phyloP scores from a whole-genome alignment of 1,284 basidiomycete genomes.

The Ganoderma resinaceum region DNA sequence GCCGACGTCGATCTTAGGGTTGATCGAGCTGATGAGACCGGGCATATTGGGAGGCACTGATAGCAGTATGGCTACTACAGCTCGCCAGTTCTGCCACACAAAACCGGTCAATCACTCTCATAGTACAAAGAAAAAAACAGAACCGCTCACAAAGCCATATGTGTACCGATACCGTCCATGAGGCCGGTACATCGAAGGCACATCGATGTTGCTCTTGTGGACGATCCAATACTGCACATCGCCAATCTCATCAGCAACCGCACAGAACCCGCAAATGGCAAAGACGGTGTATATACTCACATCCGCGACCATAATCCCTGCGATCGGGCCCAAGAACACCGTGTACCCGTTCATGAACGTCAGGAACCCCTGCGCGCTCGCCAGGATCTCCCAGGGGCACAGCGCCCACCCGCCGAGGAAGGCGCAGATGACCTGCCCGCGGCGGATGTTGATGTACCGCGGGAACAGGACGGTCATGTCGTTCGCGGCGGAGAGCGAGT shows the following conservation, averaged over 20 bases:
- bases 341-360: conserved; percentile 75
- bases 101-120: neutral
- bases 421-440: conserved; percentile 78
- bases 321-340: conserved; percentile 77
- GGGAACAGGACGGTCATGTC: conserved; percentile 76
- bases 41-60: conserved; percentile 73
- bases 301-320: conserved; percentile 77
- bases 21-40: conserved; percentile 73
- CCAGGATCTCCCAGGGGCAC: conserved; percentile 62
- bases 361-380: conserved; percentile 56
- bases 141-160: conserved; percentile 62
- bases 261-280: conserved; percentile 3
- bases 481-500: conserved; percentile 80
- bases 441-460: conserved; percentile 75
- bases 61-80: conserved; percentile 65
- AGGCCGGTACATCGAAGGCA: conserved; percentile 76
- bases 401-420: conserved; percentile 73
- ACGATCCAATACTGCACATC: conserved; percentile 66
- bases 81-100: conserved; percentile 70
- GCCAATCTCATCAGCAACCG: neutral
- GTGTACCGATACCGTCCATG: conserved; percentile 69
- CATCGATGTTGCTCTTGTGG: conserved; percentile 67
- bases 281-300: conserved; percentile 45
- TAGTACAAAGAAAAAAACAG: conserved; percentile 9
- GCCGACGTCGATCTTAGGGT: conserved; percentile 60